These are phyloP conservation scores for Platanthera guangdongensis DNA, from an alignment of 106 monocot species.

Conservation along the genomic window DNA sequence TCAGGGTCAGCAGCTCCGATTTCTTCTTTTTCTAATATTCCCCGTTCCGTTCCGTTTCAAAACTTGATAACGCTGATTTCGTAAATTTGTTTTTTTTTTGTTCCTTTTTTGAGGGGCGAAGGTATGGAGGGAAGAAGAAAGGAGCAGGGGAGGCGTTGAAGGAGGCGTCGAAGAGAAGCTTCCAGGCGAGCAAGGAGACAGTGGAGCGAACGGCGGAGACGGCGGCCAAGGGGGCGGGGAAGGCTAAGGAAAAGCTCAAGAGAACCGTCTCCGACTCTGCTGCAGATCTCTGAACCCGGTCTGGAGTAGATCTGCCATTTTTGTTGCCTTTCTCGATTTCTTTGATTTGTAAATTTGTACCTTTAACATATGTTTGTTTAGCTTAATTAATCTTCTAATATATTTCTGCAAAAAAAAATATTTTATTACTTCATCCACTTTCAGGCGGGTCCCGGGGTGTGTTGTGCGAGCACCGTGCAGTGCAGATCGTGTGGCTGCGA, in stretches of 20 bases:
- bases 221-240: background rate
- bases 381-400: too few species aligned
- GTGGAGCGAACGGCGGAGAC: background rate
- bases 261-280: background rate
- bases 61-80: background rate
- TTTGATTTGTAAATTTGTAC: too few species aligned
- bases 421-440: too few species aligned
- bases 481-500: too few species aligned
- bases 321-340: too few species aligned
- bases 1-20: constrained; percentile 5
- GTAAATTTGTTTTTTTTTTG: background rate
- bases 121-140: background rate
- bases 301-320: too few species aligned
- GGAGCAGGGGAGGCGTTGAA: constrained; percentile 4
- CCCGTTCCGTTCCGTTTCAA: too few species aligned
- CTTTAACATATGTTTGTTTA: too few species aligned
- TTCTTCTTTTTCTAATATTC: background rate
- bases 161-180: constrained; percentile 7
- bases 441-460: fast-evolving
- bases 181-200: background rate
- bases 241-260: background rate
- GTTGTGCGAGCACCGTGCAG: too few species aligned
- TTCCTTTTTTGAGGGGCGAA: background rate
- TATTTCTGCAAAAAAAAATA: too few species aligned
- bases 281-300: constrained; percentile 1